Evolutionary conservation across 257 asterid genomes (phyloP).

Genomic region (Scutellaria barbata): DNA sequence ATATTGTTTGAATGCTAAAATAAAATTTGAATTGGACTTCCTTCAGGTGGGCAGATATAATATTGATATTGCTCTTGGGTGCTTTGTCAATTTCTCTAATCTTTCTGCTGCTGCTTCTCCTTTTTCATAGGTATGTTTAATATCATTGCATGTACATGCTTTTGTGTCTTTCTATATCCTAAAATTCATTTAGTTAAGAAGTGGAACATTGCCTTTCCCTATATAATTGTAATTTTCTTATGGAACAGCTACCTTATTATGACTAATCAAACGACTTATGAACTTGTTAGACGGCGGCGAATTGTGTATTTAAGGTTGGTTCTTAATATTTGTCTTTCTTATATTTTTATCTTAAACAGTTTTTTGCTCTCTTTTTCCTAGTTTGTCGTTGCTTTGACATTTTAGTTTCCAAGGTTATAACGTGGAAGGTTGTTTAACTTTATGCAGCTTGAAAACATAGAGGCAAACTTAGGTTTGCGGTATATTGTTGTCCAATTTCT

Average conservation of each 20-base stretch:
- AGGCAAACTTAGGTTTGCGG: neutral
- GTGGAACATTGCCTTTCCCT: conserved; percentile 24
- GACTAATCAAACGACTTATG: conserved; percentile 96
- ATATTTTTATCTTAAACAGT: neutral
- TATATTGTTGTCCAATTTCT: no score
- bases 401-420: conserved; percentile 8
- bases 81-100: conserved; percentile 60
- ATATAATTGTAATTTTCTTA: conserved; percentile 30
- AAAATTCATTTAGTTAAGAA: conserved; percentile 10
- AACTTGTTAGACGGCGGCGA: conserved; percentile 89
- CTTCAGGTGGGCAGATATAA: conserved; percentile 84
- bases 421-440: conserved; percentile 8
- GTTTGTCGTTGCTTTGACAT: conserved; percentile 15
- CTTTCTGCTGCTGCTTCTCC: conserved; percentile 83
- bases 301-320: conserved; percentile 81
- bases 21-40: conserved; percentile 33
- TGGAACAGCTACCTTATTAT: conserved; percentile 80
- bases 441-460: conserved; percentile 17
- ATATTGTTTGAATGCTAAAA: conserved; percentile 19
- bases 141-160: neutral
- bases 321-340: neutral
- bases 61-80: conserved; percentile 70
- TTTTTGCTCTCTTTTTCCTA: conserved; percentile 6
- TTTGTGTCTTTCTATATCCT: conserved; percentile 27
- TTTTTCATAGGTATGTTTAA: conserved; percentile 77